Evolutionary conservation across 441 rosid genomes (phyloP).

Genomic region (Populus tomentosa): DNA sequence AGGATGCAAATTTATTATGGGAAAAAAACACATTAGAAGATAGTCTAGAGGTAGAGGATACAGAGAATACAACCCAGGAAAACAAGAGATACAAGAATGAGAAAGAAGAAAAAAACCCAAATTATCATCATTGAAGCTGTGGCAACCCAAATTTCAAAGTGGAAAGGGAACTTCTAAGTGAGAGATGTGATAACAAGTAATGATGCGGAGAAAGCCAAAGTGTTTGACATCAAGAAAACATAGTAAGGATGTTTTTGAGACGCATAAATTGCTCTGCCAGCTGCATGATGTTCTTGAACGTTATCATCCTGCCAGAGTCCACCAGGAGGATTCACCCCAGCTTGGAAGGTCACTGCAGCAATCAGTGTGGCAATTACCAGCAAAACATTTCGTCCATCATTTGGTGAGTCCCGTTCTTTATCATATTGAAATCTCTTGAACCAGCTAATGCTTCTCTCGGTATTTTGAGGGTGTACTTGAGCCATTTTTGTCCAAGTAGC

Average conservation of each 20-base stretch:
- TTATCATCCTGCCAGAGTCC: slow-evolving; percentile 11
- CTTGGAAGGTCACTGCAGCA: slow-evolving; percentile 1
- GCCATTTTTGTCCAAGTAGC: too few species aligned
- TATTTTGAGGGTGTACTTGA: too few species aligned
- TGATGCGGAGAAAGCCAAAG: slow-evolving; percentile 2
- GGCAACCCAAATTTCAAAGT: neutral
- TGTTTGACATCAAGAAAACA: slow-evolving; percentile 3
- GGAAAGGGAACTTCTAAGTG: neutral
- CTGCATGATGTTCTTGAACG: neutral
- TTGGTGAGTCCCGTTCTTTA: neutral
- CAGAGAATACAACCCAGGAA: too few species aligned
- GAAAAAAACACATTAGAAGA: too few species aligned
- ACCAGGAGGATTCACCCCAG: neutral
- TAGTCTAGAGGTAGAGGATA: too few species aligned
- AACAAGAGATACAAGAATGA: too few species aligned
- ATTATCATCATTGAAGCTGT: neutral
- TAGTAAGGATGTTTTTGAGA: neutral
- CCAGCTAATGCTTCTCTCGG: too few species aligned
- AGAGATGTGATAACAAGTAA: neutral
- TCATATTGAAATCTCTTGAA: too few species aligned
- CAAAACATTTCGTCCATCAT: neutral
- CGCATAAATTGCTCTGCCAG: slow-evolving; percentile 5
- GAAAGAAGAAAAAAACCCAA: too few species aligned
- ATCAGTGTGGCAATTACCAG: slow-evolving; percentile 13
- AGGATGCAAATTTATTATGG: too few species aligned